These are phyloP conservation scores for Lactarius evosmus DNA, from an alignment of 768 basidiomycete species.

Conservation along the genomic window DNA sequence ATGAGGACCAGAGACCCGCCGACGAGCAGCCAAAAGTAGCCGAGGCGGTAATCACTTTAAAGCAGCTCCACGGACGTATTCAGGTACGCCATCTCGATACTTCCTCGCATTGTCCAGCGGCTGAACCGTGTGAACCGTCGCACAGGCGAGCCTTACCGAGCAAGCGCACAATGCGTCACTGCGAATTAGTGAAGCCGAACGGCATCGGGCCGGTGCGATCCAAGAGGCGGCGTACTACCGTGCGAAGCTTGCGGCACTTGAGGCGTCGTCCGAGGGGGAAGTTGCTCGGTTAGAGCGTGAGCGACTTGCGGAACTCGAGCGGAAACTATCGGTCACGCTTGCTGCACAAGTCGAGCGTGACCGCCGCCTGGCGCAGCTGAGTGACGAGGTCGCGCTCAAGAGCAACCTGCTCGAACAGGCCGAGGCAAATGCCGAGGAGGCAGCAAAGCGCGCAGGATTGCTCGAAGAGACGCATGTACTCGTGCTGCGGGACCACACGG, in stretches of 20 bases:
- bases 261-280: slow-evolving; percentile 64
- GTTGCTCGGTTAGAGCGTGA: slow-evolving; percentile 71
- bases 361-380: slow-evolving; percentile 66
- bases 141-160: slow-evolving; percentile 64
- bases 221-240: slow-evolving; percentile 97
- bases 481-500: slow-evolving; percentile 59
- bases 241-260: slow-evolving; percentile 87
- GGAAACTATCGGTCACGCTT: slow-evolving; percentile 57
- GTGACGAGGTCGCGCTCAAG: slow-evolving; percentile 70
- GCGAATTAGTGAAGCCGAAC: slow-evolving; percentile 74
- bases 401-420: slow-evolving; percentile 76
- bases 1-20: slow-evolving; percentile 32
- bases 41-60: slow-evolving; percentile 77
- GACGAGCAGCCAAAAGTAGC: slow-evolving; percentile 53
- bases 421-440: slow-evolving; percentile 72
- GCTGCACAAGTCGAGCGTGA: slow-evolving; percentile 64
- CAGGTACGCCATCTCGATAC: slow-evolving; percentile 54
- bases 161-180: slow-evolving; percentile 78
- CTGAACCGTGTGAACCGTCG: neutral
- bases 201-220: slow-evolving; percentile 68
- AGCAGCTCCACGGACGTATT: slow-evolving; percentile 81
- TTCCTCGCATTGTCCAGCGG: neutral
- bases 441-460: slow-evolving; percentile 69
- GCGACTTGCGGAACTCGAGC: slow-evolving; percentile 71
- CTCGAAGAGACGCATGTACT: slow-evolving; percentile 67